Evolutionary conservation across 2,329 filamentous ascomycete genomes (phyloP), one percentile per base, ranked within the genome.

Genomic region (Phaeosphaeriaceae sp.): DNA sequence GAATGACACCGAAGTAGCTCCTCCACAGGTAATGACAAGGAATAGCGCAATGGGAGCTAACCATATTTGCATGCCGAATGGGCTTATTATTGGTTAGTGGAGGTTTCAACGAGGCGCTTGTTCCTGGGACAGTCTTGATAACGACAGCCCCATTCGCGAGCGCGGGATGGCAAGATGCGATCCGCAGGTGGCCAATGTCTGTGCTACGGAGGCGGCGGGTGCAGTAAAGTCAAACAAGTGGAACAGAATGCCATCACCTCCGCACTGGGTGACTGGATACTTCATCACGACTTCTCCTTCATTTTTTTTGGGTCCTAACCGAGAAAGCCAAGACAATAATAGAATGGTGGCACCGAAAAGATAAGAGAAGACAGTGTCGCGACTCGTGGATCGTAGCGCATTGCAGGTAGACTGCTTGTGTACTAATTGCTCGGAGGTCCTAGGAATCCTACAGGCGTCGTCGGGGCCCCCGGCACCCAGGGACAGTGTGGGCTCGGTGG

Each of bases 111-210:
- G 30, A 32, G 33, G 36, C 48, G 39, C 39, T 33, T 41, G 48
- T 48, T 20, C 41, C 36, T 45, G 20, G 21, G 40, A 9, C 32
- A 23, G 11, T 32, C 45, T 43, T 35, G 52, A 49, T n/a, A 45
- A 46, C 41, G 29, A 35, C 51, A 49, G 36, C 37, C 46, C 33
- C 29, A 32, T 28, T 33, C 23, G 17, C 28, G 35, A 23, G 32
- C 38, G 46, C 38, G 48, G 43, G 48, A 43, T 16, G 12, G 28
- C 15, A 17, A 23, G n/a, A 2, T 18, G 18, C 41, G 34, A 34
- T 33, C 37, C 48, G 26, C 32, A 28, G 37, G 36, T 41, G 26
- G 38, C 41, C 35, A 49, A 35, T 41, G 18, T 32, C 16, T 34
- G 9, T 6, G 29, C n/a, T n/a, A 4, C 11, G 20, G 30, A 32